A percentile compares a stretch with the other conserved stretches of the same genome.
phyloP scores from a whole-genome alignment of 2,329 filamentous ascomycete genomes.

The Talaromyces sp. region DNA sequence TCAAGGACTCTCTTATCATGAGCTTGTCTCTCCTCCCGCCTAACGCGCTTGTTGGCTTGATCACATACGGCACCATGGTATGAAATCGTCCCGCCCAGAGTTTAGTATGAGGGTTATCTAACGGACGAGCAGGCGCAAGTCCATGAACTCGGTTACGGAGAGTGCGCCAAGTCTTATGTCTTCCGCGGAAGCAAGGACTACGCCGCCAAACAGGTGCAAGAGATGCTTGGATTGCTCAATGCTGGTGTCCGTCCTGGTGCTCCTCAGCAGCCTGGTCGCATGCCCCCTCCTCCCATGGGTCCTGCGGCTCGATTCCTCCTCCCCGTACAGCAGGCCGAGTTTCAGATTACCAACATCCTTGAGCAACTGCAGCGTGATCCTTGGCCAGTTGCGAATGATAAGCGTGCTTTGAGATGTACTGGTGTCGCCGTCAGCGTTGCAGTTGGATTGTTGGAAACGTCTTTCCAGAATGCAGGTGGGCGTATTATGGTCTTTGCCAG shows the following conservation, averaged over 20 bases:
- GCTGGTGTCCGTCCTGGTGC: conserved; percentile 69
- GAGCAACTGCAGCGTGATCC: conserved; percentile 96
- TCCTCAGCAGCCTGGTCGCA: conserved; percentile 68
- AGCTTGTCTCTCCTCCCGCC: conserved; percentile 61
- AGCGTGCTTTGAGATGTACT: conserved; percentile 84
- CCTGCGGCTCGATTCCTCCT: conserved; percentile 86
- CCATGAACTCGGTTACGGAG: conserved; percentile 95
- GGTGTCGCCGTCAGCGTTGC: conserved; percentile 96
- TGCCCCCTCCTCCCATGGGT: conserved; percentile 68
- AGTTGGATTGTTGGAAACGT: conserved; percentile 85
- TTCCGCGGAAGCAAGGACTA: conserved; percentile 99
- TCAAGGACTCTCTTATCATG: conserved; percentile 66
- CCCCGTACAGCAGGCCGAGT: conserved; percentile 92
- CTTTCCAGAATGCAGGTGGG: conserved; percentile 91
- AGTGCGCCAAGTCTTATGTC: conserved; percentile 97
- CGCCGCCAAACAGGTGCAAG: conserved; percentile 96
- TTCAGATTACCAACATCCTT: conserved; percentile 91
- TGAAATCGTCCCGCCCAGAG: conserved; percentile 19
- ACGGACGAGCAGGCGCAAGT: conserved; percentile 68
- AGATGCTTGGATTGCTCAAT: conserved; percentile 86
- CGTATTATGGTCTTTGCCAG: conserved; percentile 97
- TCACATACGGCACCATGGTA: conserved; percentile 85
- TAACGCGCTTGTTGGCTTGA: conserved; percentile 61
- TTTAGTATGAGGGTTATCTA: neutral
- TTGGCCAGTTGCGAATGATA: conserved; percentile 93